Evolutionary conservation across 768 basidiomycete species (phyloP), one percentile per base, ranked within the genome.

Genomic region (Neoboletus subvelutipes): DNA sequence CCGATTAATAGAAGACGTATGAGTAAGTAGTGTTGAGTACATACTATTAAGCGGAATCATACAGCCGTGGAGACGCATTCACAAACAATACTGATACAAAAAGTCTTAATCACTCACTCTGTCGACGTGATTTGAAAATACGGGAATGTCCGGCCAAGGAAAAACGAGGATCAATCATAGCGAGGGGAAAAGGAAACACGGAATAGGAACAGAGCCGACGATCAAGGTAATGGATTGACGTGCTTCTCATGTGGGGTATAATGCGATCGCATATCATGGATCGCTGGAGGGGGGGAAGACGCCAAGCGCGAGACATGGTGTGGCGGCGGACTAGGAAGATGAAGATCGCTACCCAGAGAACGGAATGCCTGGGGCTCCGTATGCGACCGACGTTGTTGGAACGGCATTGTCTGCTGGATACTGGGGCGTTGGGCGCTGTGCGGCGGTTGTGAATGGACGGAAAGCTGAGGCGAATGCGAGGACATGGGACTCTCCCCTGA

Each of bases 341-440:
- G 82, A 56, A 79, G 78, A 59, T 78, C 78, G 57, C 80, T 77
- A 31, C 74, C 75, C 49, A 80, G 71, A 37, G 80, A 72, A 54
- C 72, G 74, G 68, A 77, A 83, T 18, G 76, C 76, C 60, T 82
- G 82, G 24, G 84, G 78, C 46, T 86, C 85, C 31, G 82, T 83
- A 50, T 81, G 73, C 39, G 84, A 77, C 50, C 86, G 79, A 58
- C 84, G 78, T 61, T 82, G 83, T 40, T 78, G 77, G 65, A 80
- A 86, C 15, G 81, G 72, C 55, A 80, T 61, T 41, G 80, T 66
- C 52, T 82, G 78, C 8, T 77, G 76, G 34, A 78, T 71, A 40
- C 69, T 69, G 31, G 73, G 64, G 50, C 77, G 76, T 50, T 70
- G 69, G 37, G 78, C 68, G 39, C 56, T 62, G 54, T 67, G 72